phyloP scores from a whole-genome alignment of 495 filamentous ascomycete genomes.

The Aspergillus coremiiformis region DNA sequence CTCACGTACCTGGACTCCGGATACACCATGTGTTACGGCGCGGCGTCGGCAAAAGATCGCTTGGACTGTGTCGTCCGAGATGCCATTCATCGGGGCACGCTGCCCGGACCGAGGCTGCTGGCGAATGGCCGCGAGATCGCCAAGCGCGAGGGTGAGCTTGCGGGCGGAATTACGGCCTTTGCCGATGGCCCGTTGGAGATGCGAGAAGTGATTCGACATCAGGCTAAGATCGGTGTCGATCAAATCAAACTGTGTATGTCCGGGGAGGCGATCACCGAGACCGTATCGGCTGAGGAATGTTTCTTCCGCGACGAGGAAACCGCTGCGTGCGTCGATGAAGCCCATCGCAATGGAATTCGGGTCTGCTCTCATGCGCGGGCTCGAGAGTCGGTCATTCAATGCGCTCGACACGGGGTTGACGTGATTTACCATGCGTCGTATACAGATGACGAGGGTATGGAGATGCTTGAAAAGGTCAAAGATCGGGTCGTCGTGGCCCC shows the following conservation, averaged over 20 bases:
- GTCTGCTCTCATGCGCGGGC: slow-evolving; percentile 46
- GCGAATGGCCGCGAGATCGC: slow-evolving; percentile 47
- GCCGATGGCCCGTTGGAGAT: slow-evolving; percentile 42
- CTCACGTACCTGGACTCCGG: slow-evolving; percentile 41
- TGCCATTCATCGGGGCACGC: slow-evolving; percentile 47
- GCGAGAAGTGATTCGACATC: slow-evolving; percentile 37
- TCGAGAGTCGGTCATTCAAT: slow-evolving; percentile 41
- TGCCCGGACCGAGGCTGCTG: slow-evolving; percentile 44
- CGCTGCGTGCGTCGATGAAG: slow-evolving; percentile 45
- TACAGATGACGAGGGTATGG: slow-evolving; percentile 36
- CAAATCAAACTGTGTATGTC: slow-evolving; percentile 49
- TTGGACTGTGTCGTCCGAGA: slow-evolving; percentile 46
- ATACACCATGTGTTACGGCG: slow-evolving; percentile 45
- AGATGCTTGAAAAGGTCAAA: slow-evolving; percentile 32
- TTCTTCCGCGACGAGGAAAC: slow-evolving; percentile 45
- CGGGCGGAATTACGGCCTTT: slow-evolving; percentile 40
- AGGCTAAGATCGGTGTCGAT: slow-evolving; percentile 41
- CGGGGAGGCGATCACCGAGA: slow-evolving; percentile 32
- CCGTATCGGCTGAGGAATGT: slow-evolving; percentile 38
- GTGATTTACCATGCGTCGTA: slow-evolving; percentile 48
- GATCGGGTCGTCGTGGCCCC: slow-evolving; percentile 38
- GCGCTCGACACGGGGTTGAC: slow-evolving; percentile 41
- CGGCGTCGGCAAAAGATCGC: slow-evolving; percentile 43
- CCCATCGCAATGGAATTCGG: slow-evolving; percentile 34
- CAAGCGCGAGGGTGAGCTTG: slow-evolving; percentile 35